Base-by-base conservation (phyloP, 2,329 filamentous ascomycete species). In the Stagonosporopsis vannaccii region DNA sequence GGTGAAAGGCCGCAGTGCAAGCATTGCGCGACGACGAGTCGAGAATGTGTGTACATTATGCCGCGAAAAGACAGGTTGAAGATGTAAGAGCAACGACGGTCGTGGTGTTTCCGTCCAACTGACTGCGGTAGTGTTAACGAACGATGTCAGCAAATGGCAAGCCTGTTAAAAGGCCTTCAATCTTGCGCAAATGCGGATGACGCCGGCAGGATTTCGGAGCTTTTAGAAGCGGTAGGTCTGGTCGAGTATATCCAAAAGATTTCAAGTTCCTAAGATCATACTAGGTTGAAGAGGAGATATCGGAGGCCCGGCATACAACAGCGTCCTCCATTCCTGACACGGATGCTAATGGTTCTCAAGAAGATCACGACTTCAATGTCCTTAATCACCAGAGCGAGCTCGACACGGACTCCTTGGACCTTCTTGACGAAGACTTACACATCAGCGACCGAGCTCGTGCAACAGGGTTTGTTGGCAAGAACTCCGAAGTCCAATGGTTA, bases 1-100 rank as follows among this genome's bases (percentile, higher is more conserved):
- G 77, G 77, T 22, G 66, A 73, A 41, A 67, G 61, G 33, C 76
- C 76, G 22, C 47, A 57, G 6, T 78, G 76, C 57, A 70, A 71
- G 40, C 74, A 77, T 37, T 79, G 77, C 61, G 65, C 68, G 42
- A 62, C 67, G 25, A 66, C 65, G 8, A 63, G 56, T 32, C 68
- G 71, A 42, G 65, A 69, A n/a, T 79, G 77, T 55, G 62, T 73
- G 19, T 79, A 79, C 62, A 70, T 72, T 25, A 64, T 77, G 61
- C 71, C 73, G 8, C 73, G 76, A 17, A 70, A 74, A 51, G 76
- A 78, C 48, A 65, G 66, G n/a, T 48, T 75, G 42, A 78, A 75
- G 49, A 69, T 71, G 73, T 77, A 55, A 57, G 68, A 46, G 19
- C 20, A 19, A 3, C 4, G 19, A 15, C 22, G 20, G 2, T 19